phyloP scores from a whole-genome alignment of 257 asterid genomes.

The Petunia secreta region DNA sequence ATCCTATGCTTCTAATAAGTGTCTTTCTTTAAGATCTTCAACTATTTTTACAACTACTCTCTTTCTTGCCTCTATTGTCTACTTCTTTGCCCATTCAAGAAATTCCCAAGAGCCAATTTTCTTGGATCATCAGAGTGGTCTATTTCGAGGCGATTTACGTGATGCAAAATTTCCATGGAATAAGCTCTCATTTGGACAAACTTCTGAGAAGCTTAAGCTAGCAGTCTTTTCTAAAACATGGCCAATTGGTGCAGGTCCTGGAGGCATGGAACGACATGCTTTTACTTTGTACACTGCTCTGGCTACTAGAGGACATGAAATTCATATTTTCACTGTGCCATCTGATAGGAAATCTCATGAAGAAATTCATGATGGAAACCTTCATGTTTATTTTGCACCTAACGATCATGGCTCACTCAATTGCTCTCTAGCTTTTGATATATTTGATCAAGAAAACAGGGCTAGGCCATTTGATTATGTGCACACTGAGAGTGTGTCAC shows the following conservation, averaged over 20 bases:
- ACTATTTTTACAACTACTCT: slow-evolving; percentile 23
- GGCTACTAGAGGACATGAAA: slow-evolving; percentile 31
- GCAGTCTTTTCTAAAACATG: slow-evolving; percentile 38
- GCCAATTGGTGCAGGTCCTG: slow-evolving; percentile 37
- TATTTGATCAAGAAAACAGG: slow-evolving; percentile 25
- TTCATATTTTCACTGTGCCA: slow-evolving; percentile 36
- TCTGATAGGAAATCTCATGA: slow-evolving; percentile 28
- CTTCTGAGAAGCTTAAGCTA: slow-evolving; percentile 26
- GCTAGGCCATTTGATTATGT: slow-evolving; percentile 28
- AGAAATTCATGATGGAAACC: slow-evolving; percentile 21
- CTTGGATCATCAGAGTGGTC: neutral
- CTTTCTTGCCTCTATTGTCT: slow-evolving; percentile 20
- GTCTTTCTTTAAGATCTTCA: slow-evolving; percentile 1
- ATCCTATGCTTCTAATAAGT: slow-evolving; percentile 18
- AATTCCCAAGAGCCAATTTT: neutral
- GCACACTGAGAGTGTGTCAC: slow-evolving; percentile 30
- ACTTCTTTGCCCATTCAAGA: slow-evolving; percentile 20
- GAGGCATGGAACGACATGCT: slow-evolving; percentile 43
- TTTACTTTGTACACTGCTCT: slow-evolving; percentile 30
- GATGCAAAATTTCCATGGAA: slow-evolving; percentile 36
- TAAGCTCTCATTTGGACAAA: slow-evolving; percentile 35
- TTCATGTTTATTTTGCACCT: slow-evolving; percentile 32
- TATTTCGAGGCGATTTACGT: slow-evolving; percentile 15
- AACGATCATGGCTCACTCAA: slow-evolving; percentile 34
- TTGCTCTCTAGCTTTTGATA: slow-evolving; percentile 30